A percentile compares a stretch with the other conserved stretches of the same genome.
These are phyloP conservation scores for Exophiala xenobiotica DNA, from an alignment of 2,329 filamentous ascomycete species.

Conservation along the genomic window DNA sequence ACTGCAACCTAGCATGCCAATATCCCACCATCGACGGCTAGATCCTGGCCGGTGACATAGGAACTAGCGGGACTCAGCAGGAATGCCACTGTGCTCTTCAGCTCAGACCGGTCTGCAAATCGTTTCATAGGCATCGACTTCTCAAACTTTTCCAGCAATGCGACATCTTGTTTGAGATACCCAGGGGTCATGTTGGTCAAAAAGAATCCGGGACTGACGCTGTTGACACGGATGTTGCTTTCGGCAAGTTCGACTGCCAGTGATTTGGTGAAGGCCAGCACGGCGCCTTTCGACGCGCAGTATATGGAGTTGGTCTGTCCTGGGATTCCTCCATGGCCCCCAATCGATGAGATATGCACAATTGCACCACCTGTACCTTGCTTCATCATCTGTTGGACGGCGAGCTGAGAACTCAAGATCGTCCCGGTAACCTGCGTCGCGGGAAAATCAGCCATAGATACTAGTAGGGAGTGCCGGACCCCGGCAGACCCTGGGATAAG, in stretches of 20 bases:
- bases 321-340: conserved; percentile 7
- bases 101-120: conserved; percentile 40
- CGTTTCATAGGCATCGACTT: conserved; percentile 5
- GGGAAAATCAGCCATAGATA: too few species aligned
- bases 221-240: conserved; percentile 49
- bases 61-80: conserved; percentile 46
- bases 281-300: conserved; percentile 43
- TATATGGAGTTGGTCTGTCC: conserved; percentile 36
- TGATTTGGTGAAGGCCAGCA: conserved; percentile 43
- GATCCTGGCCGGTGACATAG: conserved; percentile 49
- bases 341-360: conserved; percentile 22
- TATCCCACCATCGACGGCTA: conserved; percentile 47
- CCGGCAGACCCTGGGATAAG: not conserved
- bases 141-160: conserved; percentile 10
- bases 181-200: conserved; percentile 39
- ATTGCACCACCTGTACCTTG: conserved; percentile 42
- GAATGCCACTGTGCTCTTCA: conserved; percentile 45
- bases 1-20: not conserved
- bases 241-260: conserved; percentile 51
- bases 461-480: too few species aligned
- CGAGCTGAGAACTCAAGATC: conserved; percentile 49
- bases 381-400: conserved; percentile 51
- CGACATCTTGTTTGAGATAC: conserved; percentile 25
- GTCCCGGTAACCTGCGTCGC: conserved; percentile 46
- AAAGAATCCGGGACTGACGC: conserved; percentile 46